A percentile compares a stretch with the other conserved stretches of the same genome.
Conservation (phyloP, 192 early-diverging fungal genomes). For the Entrophospora sp. region DNA sequence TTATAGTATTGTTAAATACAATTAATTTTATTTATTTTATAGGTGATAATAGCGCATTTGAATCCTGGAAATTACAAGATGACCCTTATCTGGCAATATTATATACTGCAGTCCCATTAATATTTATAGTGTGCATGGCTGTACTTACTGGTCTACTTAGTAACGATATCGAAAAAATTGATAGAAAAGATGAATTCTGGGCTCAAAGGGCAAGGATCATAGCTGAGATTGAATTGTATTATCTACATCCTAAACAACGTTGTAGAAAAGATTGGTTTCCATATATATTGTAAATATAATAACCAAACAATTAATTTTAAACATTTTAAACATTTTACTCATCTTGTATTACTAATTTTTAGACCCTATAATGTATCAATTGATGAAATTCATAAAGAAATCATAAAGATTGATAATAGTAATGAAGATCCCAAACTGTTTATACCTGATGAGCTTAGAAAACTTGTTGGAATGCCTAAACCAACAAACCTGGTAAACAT, state of each 20-base stretch:
- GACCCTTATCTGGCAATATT: not conserved
- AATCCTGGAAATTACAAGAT: not conserved
- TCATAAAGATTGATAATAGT: too few relatives aligned
- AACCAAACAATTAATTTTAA: too few relatives aligned
- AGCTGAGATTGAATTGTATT: constrained; percentile 2
- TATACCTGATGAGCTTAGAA: too few relatives aligned
- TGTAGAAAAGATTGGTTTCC: constrained; percentile 2
- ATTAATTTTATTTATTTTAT: not conserved
- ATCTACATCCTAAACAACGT: not conserved
- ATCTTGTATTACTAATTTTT: too few relatives aligned
- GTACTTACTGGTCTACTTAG: not conserved
- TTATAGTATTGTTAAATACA: not conserved
- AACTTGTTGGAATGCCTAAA: too few relatives aligned
- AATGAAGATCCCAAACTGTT: too few relatives aligned
- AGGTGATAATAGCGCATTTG: not conserved
- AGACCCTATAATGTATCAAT: too few relatives aligned
- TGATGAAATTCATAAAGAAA: too few relatives aligned
- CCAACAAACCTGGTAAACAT: too few relatives aligned
- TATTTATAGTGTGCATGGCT: not conserved
- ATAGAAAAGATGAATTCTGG: not conserved
- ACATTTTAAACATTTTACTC: too few relatives aligned
- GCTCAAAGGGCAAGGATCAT: not conserved
- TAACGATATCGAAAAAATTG: not conserved
- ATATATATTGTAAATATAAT: not conserved
- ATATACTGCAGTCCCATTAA: not conserved